Evolutionary conservation across 2,329 filamentous ascomycete genomes (phyloP), one percentile per base, ranked within the genome.

Genomic region (Ophiosphaerella korrae): DNA sequence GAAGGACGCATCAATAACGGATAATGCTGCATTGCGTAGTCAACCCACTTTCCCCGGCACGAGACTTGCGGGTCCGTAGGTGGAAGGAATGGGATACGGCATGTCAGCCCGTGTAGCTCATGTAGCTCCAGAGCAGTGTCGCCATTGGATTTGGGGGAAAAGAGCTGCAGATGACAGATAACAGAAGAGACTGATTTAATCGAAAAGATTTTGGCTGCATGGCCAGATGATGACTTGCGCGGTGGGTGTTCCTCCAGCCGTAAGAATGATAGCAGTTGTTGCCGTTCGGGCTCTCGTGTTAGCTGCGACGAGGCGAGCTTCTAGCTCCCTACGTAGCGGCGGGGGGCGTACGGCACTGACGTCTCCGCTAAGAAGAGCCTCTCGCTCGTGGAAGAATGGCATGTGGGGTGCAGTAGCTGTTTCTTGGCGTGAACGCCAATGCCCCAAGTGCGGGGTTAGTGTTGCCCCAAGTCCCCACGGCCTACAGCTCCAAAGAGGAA

Each of bases 361-460:
- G 58, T 60, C 52, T 45, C 11, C 7, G 39, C 41, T 48, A 43
- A 33, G 32, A 21, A 43, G 34, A 38, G 18, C 9, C 6, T 43
- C 34, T 55, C 40, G 32, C 45, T 58, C 49, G 57, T 63, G 58
- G 61, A 61, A 59, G 42, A 55, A 45, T 53, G 58, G 60, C 58
- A 68, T 72, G 67, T 72, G 69, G 68, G 69, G 69, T 70, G 62
- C 67, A 68, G 57, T 57, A 60, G 61, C 43, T 32, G 44, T 24
- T 29, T 14, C 55, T 67, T 65, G 62, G 65, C 61, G 52, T 54
- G 51, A 52, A 60, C 44, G 32, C 60, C 60, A 62, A 44, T 55
- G 54, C 33, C 37, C 49, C 32, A 51, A 54, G 57, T 63, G 62
- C 62, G 62, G 62, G 62, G 62, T 60, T 58, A 54, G 45, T 44